phyloP scores from a whole-genome alignment of 306 rosid genomes.

The Amphicarpaea edgeworthii region DNA sequence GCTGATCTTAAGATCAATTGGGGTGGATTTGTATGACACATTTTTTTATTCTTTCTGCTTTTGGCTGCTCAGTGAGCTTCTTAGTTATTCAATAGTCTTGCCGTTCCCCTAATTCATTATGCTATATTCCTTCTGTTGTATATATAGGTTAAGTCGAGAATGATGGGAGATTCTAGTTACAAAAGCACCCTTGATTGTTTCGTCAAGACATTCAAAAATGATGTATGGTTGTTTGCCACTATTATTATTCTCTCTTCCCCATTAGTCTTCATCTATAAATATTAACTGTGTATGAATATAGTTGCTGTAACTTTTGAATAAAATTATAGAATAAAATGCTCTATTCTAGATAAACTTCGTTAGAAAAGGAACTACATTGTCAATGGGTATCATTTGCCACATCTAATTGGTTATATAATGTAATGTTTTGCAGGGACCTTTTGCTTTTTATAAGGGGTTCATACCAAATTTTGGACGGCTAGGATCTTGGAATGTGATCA shows the following conservation, averaged over 20 bases:
- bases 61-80: slow-evolving; percentile 19
- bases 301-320: background rate
- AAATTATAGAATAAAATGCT: background rate
- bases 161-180: slow-evolving; percentile 97
- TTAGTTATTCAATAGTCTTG: slow-evolving; percentile 19
- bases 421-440: slow-evolving; percentile 79
- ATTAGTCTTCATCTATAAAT: slow-evolving; percentile 13
- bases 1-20: background rate
- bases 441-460: slow-evolving; percentile 95
- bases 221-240: slow-evolving; percentile 62
- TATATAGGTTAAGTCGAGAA: slow-evolving; percentile 94
- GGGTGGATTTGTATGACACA: background rate
- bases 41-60: slow-evolving; percentile 24
- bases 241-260: background rate
- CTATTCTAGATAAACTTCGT: background rate
- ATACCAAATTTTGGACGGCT: slow-evolving; percentile 91
- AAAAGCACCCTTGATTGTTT: slow-evolving; percentile 92
- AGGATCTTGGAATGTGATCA: slow-evolving; percentile 99
- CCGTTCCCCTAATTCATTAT: slow-evolving; percentile 34
- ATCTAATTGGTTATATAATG: slow-evolving; percentile 26
- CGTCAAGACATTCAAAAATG: slow-evolving; percentile 85
- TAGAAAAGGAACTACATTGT: background rate
- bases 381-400: slow-evolving; percentile 3
- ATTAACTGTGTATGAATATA: background rate
- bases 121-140: slow-evolving; percentile 36